These are phyloP conservation scores for Chlamydomonas sp. DNA, from an alignment of 139 green algal genomes.

Conservation along the genomic window DNA sequence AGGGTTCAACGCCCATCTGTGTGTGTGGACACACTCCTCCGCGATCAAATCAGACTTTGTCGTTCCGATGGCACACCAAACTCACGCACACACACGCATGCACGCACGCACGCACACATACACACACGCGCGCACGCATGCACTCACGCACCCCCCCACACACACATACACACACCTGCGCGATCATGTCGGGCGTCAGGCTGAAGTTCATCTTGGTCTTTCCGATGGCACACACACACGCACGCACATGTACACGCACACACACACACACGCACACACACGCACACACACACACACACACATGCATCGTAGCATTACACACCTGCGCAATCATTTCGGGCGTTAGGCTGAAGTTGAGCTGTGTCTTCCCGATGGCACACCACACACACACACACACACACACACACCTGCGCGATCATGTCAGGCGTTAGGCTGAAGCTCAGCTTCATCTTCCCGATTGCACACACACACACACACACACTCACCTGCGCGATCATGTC, in stretches of 20 bases:
- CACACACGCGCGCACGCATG: background rate
- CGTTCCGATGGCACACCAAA: too few species aligned
- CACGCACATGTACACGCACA: background rate
- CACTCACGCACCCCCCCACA: background rate
- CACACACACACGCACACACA: too few species aligned
- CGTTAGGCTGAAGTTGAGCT: background rate
- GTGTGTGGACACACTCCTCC: too few species aligned
- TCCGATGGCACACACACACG: background rate
- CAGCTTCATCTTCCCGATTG: too few species aligned
- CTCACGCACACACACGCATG: background rate
- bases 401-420: background rate
- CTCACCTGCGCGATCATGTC: constrained; percentile 10
- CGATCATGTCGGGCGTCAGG: background rate
- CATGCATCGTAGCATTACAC: background rate
- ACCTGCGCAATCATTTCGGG: background rate
- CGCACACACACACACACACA: background rate
- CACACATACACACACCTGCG: background rate
- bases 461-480: too few species aligned
- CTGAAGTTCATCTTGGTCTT: background rate
- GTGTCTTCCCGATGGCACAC: too few species aligned
- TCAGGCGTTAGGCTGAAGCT: constrained; percentile 2
- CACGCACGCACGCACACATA: background rate
- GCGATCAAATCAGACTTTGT: too few species aligned
- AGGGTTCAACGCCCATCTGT: too few species aligned
- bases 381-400: background rate